Evolutionary conservation across 352 stramenopile genomes (phyloP).

Genomic region (Aphanomyces cochlioides): DNA sequence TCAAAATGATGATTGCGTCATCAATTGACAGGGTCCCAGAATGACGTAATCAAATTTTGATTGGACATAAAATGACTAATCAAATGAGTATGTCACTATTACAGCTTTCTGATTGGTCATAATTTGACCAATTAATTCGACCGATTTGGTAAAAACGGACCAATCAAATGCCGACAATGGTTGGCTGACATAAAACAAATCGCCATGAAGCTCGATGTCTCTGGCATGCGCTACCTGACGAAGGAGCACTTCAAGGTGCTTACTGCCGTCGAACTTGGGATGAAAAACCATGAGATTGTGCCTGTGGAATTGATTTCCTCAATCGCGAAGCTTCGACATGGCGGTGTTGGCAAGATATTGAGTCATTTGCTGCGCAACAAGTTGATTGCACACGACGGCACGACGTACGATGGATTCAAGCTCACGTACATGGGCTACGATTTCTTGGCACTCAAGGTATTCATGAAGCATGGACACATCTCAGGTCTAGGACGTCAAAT

Average conservation of each 20-base stretch:
- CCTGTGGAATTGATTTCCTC: constrained; percentile 94
- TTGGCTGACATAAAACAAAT: constrained; percentile 26
- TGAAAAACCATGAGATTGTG: constrained; percentile 98
- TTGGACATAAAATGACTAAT: constrained; percentile 6
- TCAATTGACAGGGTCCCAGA: constrained; percentile 1
- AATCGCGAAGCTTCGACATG: constrained; percentile 97
- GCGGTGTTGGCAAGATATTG: constrained; percentile 97
- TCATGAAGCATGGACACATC: constrained; percentile 93
- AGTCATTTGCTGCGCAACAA: constrained; percentile 96
- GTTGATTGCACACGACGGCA: constrained; percentile 96
- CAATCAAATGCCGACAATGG: constrained; percentile 30
- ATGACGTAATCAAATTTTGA: background rate
- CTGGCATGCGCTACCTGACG: constrained; percentile 90
- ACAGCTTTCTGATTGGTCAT: background rate
- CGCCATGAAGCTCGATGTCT: constrained; percentile 91
- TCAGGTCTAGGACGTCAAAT: constrained; percentile 91
- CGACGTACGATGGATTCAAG: constrained; percentile 96
- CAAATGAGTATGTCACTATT: background rate
- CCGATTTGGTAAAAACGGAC: constrained; percentile 2
- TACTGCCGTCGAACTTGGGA: constrained; percentile 97
- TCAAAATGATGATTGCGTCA: background rate
- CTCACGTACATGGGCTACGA: constrained; percentile 99
- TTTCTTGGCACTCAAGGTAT: constrained; percentile 95
- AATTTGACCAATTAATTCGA: background rate
- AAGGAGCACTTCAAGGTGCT: constrained; percentile 98